Evolutionary conservation across 345 rosid species (phyloP).

Genomic region (Diplotaxis tenuifolia): DNA sequence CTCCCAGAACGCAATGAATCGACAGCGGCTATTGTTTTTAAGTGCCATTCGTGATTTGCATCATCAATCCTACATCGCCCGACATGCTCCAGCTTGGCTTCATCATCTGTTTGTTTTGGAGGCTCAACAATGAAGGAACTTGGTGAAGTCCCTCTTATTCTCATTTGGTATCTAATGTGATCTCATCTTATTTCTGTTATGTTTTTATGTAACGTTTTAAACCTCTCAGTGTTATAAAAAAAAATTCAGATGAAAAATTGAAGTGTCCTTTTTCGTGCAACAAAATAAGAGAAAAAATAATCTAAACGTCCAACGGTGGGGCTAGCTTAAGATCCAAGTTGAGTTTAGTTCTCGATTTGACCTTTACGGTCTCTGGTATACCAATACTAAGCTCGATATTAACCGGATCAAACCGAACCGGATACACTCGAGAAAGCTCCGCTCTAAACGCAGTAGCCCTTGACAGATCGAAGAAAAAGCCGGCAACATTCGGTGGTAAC

Average conservation of each 20-base stretch:
- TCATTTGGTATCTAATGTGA: no score
- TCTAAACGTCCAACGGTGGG: constrained; percentile 62
- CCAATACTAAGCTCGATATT: constrained; percentile 33
- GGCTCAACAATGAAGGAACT: no score
- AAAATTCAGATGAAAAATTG: background rate
- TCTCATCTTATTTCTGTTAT: no score
- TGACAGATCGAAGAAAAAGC: constrained; percentile 37
- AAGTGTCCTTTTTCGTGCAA: background rate
- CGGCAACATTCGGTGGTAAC: constrained; percentile 34
- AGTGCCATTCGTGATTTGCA: no score
- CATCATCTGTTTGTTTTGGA: no score
- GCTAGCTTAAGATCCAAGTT: constrained; percentile 70
- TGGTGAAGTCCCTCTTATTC: no score
- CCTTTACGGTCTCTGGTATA: constrained; percentile 26
- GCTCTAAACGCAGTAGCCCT: constrained; percentile 41
- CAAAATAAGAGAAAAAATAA: background rate
- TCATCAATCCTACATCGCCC: no score
- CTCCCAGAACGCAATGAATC: no score
- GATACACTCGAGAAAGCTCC: constrained; percentile 39
- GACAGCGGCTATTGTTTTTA: no score
- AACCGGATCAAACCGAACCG: constrained; percentile 48
- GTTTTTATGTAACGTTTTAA: no score
- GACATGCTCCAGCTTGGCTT: no score
- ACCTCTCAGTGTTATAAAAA: no score
- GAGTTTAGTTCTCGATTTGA: constrained; percentile 41